These are phyloP conservation scores for Zymoseptoria passerinii DNA, from an alignment of 2,329 filamentous ascomycete genomes.

Conservation along the genomic window DNA sequence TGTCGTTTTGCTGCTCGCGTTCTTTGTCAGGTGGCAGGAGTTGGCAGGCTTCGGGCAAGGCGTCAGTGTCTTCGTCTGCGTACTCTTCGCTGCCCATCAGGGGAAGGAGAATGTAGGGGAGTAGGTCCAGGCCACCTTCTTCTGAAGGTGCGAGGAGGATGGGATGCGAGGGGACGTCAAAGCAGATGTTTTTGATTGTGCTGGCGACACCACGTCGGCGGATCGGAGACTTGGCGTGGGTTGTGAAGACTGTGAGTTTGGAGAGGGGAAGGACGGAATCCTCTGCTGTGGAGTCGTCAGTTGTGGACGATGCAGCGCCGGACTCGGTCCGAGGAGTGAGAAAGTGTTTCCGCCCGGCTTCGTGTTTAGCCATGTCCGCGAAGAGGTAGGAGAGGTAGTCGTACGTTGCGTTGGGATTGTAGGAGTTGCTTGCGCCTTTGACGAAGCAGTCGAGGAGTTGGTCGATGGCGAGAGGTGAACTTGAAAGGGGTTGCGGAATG, in stretches of 20 bases:
- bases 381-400: slow-evolving; percentile 94
- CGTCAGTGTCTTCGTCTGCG: slow-evolving; percentile 72
- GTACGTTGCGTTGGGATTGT: slow-evolving; percentile 78
- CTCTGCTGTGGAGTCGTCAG: slow-evolving; percentile 25
- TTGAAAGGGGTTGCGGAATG: slow-evolving; percentile 60
- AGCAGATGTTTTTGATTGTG: slow-evolving; percentile 88
- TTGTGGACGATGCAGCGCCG: background rate
- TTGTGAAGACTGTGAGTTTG: slow-evolving; percentile 90
- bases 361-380: slow-evolving; percentile 74
- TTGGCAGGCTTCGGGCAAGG: slow-evolving; percentile 85
- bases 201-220: slow-evolving; percentile 89
- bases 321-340: slow-evolving; percentile 35
- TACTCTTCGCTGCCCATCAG: slow-evolving; percentile 85
- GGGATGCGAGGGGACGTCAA: slow-evolving; percentile 65
- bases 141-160: slow-evolving; percentile 49
- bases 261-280: slow-evolving; percentile 71
- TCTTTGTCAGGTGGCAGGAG: slow-evolving; percentile 82
- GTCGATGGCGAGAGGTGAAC: slow-evolving; percentile 68
- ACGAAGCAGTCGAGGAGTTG: slow-evolving; percentile 95
- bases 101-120: slow-evolving; percentile 83
- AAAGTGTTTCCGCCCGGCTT: slow-evolving; percentile 53
- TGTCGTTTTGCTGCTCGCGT: slow-evolving; percentile 66
- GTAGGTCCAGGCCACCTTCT: slow-evolving; percentile 65
- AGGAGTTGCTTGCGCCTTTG: slow-evolving; percentile 71
- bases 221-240: slow-evolving; percentile 67